A percentile compares a stretch with the other conserved stretches of the same genome.
phyloP scores from a whole-genome alignment of 2,329 filamentous ascomycete genomes.

The Neocucurbitaria cava region DNA sequence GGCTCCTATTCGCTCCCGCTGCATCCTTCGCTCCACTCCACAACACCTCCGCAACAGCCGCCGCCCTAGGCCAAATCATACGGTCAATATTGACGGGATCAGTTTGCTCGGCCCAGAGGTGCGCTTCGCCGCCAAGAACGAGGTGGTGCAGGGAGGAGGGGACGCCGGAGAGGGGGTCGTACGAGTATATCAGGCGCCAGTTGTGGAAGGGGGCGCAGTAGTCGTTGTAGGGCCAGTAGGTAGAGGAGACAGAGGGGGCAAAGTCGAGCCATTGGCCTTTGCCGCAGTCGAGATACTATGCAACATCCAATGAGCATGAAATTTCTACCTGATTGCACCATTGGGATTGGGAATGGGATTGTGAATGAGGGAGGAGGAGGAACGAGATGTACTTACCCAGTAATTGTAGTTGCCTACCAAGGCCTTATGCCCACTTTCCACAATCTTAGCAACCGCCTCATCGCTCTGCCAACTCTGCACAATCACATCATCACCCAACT shows the following conservation, averaged over 20 bases:
- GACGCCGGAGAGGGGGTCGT: slow-evolving; percentile 74
- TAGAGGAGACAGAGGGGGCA: slow-evolving; percentile 58
- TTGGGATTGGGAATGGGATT: too few species aligned
- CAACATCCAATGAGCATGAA: not conserved
- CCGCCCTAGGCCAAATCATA: slow-evolving; percentile 78
- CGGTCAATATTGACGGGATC: slow-evolving; percentile 77
- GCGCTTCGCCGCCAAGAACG: slow-evolving; percentile 81
- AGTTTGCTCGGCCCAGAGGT: slow-evolving; percentile 80
- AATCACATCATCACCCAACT: slow-evolving; percentile 72
- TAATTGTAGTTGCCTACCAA: slow-evolving; percentile 79
- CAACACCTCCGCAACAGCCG: slow-evolving; percentile 77
- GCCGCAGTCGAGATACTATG: slow-evolving; percentile 81
- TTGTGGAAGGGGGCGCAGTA: slow-evolving; percentile 83
- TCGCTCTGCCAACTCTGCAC: slow-evolving; percentile 80
- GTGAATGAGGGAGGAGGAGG: too few species aligned
- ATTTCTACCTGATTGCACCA: too few species aligned
- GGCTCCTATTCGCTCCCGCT: slow-evolving; percentile 71
- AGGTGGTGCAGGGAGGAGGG: slow-evolving; percentile 68
- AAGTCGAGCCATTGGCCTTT: slow-evolving; percentile 81
- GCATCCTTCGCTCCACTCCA: slow-evolving; percentile 77
- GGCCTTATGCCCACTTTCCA: slow-evolving; percentile 70
- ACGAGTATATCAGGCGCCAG: slow-evolving; percentile 82
- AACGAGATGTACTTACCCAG: slow-evolving; percentile 69
- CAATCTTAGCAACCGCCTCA: slow-evolving; percentile 66
- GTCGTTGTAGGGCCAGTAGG: slow-evolving; percentile 75